phyloP scores from a whole-genome alignment of 768 basidiomycete species.

The Chiua virens region DNA sequence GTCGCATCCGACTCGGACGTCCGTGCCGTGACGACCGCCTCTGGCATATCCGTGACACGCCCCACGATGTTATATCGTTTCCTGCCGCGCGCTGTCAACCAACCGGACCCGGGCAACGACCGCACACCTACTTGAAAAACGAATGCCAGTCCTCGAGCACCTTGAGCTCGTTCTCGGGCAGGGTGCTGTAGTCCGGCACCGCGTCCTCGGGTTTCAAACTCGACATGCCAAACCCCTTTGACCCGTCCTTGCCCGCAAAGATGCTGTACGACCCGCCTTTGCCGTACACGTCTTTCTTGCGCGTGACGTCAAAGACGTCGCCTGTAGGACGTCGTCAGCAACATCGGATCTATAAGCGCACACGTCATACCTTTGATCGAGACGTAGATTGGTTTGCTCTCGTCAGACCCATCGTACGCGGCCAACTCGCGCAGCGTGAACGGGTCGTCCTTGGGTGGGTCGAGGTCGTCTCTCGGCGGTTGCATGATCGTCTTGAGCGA shows the following conservation, averaged over 20 bases:
- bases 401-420: slow-evolving; percentile 67
- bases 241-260: slow-evolving; percentile 95
- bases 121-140: slow-evolving; percentile 80
- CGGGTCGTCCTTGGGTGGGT: slow-evolving; percentile 75
- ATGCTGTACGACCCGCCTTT: slow-evolving; percentile 73
- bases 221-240: slow-evolving; percentile 85
- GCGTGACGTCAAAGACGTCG: slow-evolving; percentile 86
- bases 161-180: slow-evolving; percentile 72
- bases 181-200: slow-evolving; percentile 76
- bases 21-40: slow-evolving; percentile 25
- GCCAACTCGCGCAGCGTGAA: slow-evolving; percentile 70
- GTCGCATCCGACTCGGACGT: too few relatives aligned
- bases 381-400: slow-evolving; percentile 76
- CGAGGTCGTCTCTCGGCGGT: slow-evolving; percentile 55
- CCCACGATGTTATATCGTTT: slow-evolving; percentile 91
- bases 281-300: slow-evolving; percentile 88
- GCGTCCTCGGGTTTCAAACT: slow-evolving; percentile 86
- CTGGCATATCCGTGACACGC: slow-evolving; percentile 58
- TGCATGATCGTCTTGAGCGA: slow-evolving; percentile 70
- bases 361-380: slow-evolving; percentile 77
- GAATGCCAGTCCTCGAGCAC: slow-evolving; percentile 86
- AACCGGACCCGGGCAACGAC: background rate
- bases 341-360: slow-evolving; percentile 34
- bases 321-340: slow-evolving; percentile 45
- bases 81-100: slow-evolving; percentile 34